Base-by-base conservation (phyloP, 768 basidiomycete genomes). In the Exidia glandulosa region DNA sequence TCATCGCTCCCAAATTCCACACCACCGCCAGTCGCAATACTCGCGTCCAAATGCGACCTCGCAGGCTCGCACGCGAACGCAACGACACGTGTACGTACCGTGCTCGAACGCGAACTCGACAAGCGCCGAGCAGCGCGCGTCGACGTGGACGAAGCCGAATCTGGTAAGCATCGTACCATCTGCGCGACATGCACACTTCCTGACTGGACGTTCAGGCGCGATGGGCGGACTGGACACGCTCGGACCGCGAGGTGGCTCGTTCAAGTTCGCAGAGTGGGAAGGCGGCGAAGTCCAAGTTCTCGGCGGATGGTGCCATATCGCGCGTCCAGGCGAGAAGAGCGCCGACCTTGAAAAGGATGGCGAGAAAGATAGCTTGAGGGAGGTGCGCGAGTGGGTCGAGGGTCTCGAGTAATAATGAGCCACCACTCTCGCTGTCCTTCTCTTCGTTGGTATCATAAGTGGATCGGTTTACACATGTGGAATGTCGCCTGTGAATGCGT, bases 61-160 rank as follows among this genome's bases (percentile, higher is more conserved):
- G 36, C 36, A 9, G 36, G 36, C 36, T 9, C 36, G 36, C 19
- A 9, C 36, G 19, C 36, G 36, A 37, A 19, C 10, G 88, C 85
- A 7, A 74, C 87, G 33, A 82, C 77, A 54, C 82, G 90, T 29
- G 87, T 90, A 14, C 84, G 82, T 57, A 82, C 82, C 6, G 81
- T 93, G 61, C 81, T 93, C 50, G 90, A 92, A 66, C 84, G 90
- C 52, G 90, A 93, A 67, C 79, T 93, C 4, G 88, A 90, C 68
- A 91, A 88, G 69, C 81, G 90, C 41, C 76, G 85, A 56, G 73
- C 69, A 1, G 80, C 85, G 2, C 84, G 87, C 63, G 79, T 92
- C 13, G 82, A 80, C 3, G 75, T 92, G 5, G 90, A 90, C 68
- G 82, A 84, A 36, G 71, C 92, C 2, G 90, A 88, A 2, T 85